These are phyloP conservation scores for Ettlia oleoabundans DNA, from an alignment of 139 green algal genomes.

Conservation along the genomic window DNA sequence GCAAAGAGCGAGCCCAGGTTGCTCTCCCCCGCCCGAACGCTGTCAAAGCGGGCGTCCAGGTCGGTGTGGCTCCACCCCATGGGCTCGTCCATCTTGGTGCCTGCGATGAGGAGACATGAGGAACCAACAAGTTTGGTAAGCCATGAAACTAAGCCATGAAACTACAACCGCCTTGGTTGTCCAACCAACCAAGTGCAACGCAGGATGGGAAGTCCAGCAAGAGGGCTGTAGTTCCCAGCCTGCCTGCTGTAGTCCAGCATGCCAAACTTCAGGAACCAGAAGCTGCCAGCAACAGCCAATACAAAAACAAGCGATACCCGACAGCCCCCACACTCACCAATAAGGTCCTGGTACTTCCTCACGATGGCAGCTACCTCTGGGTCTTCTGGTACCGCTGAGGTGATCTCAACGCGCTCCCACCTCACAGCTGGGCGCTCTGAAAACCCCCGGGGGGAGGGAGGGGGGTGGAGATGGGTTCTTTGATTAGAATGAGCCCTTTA, in stretches of 20 bases:
- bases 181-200: not conserved
- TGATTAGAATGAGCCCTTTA: too few relatives aligned
- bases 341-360: slow-evolving; percentile 47
- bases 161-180: too few relatives aligned
- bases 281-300: too few relatives aligned
- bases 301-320: too few relatives aligned
- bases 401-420: slow-evolving; percentile 51
- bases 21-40: slow-evolving; percentile 65
- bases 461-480: too few relatives aligned
- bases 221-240: not conserved
- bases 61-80: slow-evolving; percentile 51
- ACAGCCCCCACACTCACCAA: slow-evolving; percentile 50
- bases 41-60: slow-evolving; percentile 75
- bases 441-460: too few relatives aligned
- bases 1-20: slow-evolving; percentile 80
- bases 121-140: not conserved
- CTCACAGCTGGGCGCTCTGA: slow-evolving; percentile 46
- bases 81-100: slow-evolving; percentile 60
- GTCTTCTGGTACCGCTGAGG: slow-evolving; percentile 50
- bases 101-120: not conserved
- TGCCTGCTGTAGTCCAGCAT: too few relatives aligned
- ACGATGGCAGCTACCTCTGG: slow-evolving; percentile 57
- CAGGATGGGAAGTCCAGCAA: not conserved
- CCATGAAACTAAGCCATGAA: too few relatives aligned
- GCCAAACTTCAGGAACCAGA: too few relatives aligned